Percentiles rank a stretch among this genome's conserved stretches.
phyloP scores from a whole-genome alignment of 352 stramenopile species.

The Elongisporangium undulatum region DNA sequence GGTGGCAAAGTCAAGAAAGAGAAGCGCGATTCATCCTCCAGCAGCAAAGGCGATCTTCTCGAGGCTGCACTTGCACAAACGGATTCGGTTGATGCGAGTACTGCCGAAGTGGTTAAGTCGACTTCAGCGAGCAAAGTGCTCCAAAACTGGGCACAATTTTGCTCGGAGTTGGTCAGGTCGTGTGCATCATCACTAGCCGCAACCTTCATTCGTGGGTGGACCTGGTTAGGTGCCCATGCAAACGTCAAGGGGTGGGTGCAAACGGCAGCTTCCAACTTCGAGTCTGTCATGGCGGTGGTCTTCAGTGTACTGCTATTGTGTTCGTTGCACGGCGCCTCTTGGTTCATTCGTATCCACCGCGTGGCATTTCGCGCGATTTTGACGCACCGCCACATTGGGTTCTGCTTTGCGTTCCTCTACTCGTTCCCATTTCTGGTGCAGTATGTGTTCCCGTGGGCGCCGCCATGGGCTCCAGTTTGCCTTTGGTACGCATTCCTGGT shows the following conservation, averaged over 20 bases:
- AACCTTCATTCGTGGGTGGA: slow-evolving; percentile 9
- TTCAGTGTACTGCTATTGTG: slow-evolving; percentile 68
- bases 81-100: neutral
- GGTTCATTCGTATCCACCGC: slow-evolving; percentile 76
- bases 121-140: neutral
- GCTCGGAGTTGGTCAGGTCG: neutral
- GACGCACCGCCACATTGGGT: slow-evolving; percentile 82
- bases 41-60: slow-evolving; percentile 27
- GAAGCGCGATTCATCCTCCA: slow-evolving; percentile 38
- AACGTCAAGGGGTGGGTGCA: slow-evolving; percentile 43
- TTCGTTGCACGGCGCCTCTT: slow-evolving; percentile 64
- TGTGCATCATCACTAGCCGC: neutral
- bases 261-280: slow-evolving; percentile 44
- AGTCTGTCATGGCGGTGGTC: slow-evolving; percentile 59
- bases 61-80: slow-evolving; percentile 12
- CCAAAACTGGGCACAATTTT: neutral
- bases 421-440: slow-evolving; percentile 83
- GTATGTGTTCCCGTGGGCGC: slow-evolving; percentile 86
- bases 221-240: slow-evolving; percentile 21
- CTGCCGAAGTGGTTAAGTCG: neutral
- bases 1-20: slow-evolving; percentile 47
- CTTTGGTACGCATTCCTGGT: slow-evolving; percentile 90
- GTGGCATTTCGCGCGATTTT: slow-evolving; percentile 79
- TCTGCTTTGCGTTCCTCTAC: slow-evolving; percentile 87
- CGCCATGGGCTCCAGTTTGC: slow-evolving; percentile 84